These are phyloP conservation scores for Trametes elegans DNA, from an alignment of 768 basidiomycete genomes.

Conservation along the genomic window DNA sequence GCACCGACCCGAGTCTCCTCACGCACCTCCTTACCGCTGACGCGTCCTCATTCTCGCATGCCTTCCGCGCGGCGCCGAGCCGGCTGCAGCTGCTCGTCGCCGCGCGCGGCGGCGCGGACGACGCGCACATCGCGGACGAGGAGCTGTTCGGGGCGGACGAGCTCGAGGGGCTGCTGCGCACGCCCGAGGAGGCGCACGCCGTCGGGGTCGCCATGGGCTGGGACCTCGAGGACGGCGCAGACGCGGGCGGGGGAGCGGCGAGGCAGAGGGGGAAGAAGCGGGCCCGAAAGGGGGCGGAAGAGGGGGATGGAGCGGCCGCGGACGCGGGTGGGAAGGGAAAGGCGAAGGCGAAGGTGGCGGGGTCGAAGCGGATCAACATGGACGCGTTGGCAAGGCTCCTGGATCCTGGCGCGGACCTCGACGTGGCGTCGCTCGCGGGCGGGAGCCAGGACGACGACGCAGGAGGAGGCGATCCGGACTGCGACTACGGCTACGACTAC, in stretches of 20 bases:
- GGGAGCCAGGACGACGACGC: constrained; percentile 11
- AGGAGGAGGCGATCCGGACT: background rate
- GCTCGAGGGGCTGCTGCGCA: constrained; percentile 57
- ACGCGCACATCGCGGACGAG: constrained; percentile 56
- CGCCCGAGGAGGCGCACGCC: constrained; percentile 47
- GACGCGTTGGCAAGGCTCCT: constrained; percentile 55
- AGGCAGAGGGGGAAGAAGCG: constrained; percentile 20
- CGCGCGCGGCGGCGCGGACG: constrained; percentile 54
- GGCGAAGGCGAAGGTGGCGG: constrained; percentile 31
- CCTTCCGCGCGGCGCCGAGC: constrained; percentile 42
- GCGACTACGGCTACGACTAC: constrained; percentile 17
- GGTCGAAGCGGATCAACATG: constrained; percentile 48
- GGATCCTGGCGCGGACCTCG: constrained; percentile 32
- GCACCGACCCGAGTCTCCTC: constrained; percentile 36
- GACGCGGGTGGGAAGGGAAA: constrained; percentile 17
- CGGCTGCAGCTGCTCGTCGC: constrained; percentile 64
- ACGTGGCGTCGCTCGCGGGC: constrained; percentile 24
- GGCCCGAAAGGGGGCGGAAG: constrained; percentile 7
- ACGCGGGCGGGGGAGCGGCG: background rate
- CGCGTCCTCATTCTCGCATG: constrained; percentile 28
- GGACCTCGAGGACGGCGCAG: constrained; percentile 23
- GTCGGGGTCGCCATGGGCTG: constrained; percentile 40
- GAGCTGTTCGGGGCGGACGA: constrained; percentile 73
- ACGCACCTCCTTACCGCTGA: constrained; percentile 55
- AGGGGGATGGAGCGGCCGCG: constrained; percentile 2